Evolutionary conservation across 2,329 filamentous ascomycete genomes (phyloP), one percentile per base, ranked within the genome.

Genomic region (Phialophora expanda): DNA sequence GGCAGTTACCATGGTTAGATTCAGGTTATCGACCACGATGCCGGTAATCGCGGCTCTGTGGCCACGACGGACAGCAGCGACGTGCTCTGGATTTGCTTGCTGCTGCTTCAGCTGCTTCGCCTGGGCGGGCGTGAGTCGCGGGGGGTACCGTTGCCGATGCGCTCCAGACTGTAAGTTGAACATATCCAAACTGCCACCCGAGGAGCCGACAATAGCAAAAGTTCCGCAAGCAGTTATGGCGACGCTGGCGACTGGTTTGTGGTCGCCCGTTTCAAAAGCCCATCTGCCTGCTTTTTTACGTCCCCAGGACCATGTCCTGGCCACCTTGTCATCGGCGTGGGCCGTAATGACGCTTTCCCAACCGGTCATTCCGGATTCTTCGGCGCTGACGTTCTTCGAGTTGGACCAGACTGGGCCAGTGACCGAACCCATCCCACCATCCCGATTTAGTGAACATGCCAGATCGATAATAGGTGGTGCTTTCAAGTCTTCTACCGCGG

Each of bases 291-390:
- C 93, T 73, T 90, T 89, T 79, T 96, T 97, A 64, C 92, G 89
- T 5, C 94, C 95, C 93, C 95, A 98, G 79, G 97, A 97, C 95
- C 95, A 99, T 1, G 95, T 98, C 61, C 95, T 87, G 20, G 93
- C 95, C 75, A 87, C 91, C 53, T 88, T 85, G 74, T 98, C 94
- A 59, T 90, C 87, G 74, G 89, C 89, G 76, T 99, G 96, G 9
- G 93, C 94, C 3, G 95, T 99, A 1, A 99, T 87, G 6, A 99
- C 89, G 75, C 94, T 97, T 78, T 99, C 96, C 95, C 95, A 99
- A 0, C 95, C 95, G 2, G 93, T 97, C 81, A 88, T 88, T 56
- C 88, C 83, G 71, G 92, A 89, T 2, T 90, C 88, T 77, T 93
- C 89, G 9, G 84, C 80, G n/a, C 85, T 87, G 63, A 88, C 86